phyloP scores from a whole-genome alignment of 331 rosid species.

The Dryas integrifolia region DNA sequence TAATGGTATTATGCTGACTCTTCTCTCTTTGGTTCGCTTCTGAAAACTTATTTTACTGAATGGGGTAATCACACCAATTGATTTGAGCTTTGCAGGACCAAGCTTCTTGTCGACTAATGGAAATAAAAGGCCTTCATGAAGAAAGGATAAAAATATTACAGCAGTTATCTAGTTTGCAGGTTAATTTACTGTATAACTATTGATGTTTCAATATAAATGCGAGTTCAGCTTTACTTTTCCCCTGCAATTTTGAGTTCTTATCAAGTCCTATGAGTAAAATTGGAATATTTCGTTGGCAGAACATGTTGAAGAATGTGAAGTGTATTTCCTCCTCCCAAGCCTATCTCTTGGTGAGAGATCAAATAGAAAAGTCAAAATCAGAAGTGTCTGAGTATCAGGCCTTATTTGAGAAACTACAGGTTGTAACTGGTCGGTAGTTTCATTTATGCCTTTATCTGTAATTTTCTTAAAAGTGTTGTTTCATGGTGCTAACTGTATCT shows the following conservation, averaged over 20 bases:
- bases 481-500: conserved; percentile 33
- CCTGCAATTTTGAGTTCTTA: background rate
- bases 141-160: conserved; percentile 71
- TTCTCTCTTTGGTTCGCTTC: conserved; percentile 5
- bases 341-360: conserved; percentile 69
- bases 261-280: conserved; percentile 24
- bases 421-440: conserved; percentile 90
- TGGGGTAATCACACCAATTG: conserved; percentile 11
- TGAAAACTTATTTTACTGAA: conserved; percentile 7
- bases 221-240: background rate
- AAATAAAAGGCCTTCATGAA: conserved; percentile 70
- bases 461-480: conserved; percentile 21
- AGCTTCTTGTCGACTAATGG: conserved; percentile 57
- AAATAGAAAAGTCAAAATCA: conserved; percentile 65
- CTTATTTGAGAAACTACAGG: conserved; percentile 88
- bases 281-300: conserved; percentile 48
- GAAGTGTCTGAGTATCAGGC: conserved; percentile 68
- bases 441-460: conserved; percentile 40
- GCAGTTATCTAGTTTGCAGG: conserved; percentile 75
- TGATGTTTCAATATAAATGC: background rate
- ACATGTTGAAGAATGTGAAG: conserved; percentile 66
- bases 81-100: conserved; percentile 55
- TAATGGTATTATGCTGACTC: conserved; percentile 49
- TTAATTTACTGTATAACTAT: conserved; percentile 28
- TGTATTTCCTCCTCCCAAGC: conserved; percentile 66